Evolutionary conservation across 495 filamentous ascomycete genomes (phyloP).

Genomic region (Podospora australis): DNA sequence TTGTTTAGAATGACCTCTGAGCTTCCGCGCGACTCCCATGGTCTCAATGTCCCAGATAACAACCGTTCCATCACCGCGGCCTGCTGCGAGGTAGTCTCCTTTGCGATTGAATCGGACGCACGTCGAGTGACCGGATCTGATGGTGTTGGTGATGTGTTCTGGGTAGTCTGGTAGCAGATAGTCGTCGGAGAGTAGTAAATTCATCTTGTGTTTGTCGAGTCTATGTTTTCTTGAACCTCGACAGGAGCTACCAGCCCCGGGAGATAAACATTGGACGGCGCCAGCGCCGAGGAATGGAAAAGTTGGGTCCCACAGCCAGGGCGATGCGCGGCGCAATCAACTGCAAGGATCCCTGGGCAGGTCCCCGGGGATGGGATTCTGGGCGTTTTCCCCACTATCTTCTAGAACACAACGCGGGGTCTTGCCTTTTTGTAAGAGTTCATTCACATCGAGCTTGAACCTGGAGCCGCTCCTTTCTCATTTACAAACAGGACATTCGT

Average conservation of each 20-base stretch:
- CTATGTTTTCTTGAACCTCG: too few relatives aligned
- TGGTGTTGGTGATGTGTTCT: constrained; percentile 75
- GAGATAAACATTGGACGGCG: too few relatives aligned
- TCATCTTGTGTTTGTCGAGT: constrained; percentile 28
- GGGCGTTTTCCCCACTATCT: too few relatives aligned
- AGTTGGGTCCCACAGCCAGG: too few relatives aligned
- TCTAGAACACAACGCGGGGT: too few relatives aligned
- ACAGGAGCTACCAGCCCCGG: too few relatives aligned
- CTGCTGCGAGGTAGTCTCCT: constrained; percentile 89
- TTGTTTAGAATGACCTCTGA: constrained; percentile 83
- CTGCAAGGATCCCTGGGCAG: constrained; percentile 11
- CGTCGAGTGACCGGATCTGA: constrained; percentile 63
- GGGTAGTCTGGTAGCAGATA: constrained; percentile 90
- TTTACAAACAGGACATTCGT: neutral
- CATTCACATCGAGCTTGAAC: too few relatives aligned
- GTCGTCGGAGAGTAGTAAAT: constrained; percentile 46
- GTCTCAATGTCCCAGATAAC: constrained; percentile 97
- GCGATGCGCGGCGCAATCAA: too few relatives aligned
- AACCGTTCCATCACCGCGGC: constrained; percentile 87
- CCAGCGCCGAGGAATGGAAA: neutral
- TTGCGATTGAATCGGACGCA: constrained; percentile 84
- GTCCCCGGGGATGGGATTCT: too few relatives aligned
- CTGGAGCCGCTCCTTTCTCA: neutral
- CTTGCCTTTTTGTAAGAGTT: too few relatives aligned
- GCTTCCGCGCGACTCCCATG: constrained; percentile 86